Evolutionary conservation across 768 basidiomycete genomes (phyloP).

Genomic region (Floccularia luteovirens): DNA sequence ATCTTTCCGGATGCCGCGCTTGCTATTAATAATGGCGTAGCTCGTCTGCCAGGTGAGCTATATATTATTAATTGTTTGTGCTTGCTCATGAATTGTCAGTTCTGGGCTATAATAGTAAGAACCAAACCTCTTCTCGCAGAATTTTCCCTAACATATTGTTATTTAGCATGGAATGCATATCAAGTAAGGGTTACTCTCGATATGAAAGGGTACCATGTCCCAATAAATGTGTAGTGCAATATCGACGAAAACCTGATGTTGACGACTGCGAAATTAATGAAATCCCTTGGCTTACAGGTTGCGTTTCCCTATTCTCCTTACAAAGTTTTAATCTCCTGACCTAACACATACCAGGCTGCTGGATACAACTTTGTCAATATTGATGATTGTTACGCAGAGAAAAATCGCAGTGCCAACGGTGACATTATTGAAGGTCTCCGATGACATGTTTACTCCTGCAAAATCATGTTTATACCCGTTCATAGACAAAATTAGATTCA

Average conservation of each 20-base stretch:
- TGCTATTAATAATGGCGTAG: constrained; percentile 24
- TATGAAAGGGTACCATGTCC: background rate
- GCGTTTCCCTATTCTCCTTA: background rate
- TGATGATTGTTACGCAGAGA: constrained; percentile 62
- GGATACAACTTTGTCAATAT: constrained; percentile 57
- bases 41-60: constrained; percentile 26
- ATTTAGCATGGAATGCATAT: constrained; percentile 62
- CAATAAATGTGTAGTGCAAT: constrained; percentile 36
- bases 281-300: constrained; percentile 49
- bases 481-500: constrained; percentile 43
- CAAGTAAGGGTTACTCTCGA: constrained; percentile 29
- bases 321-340: background rate
- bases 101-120: constrained; percentile 59
- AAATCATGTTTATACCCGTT: background rate
- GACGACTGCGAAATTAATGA: constrained; percentile 42
- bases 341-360: constrained; percentile 28
- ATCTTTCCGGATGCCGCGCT: constrained; percentile 8
- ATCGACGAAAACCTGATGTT: constrained; percentile 48
- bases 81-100: constrained; percentile 22
- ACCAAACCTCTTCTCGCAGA: too few species aligned
- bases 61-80: too few species aligned
- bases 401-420: constrained; percentile 38
- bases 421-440: constrained; percentile 50
- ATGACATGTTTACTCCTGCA: constrained; percentile 1
- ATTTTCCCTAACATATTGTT: too few species aligned